Percentiles rank a stretch among this genome's conserved stretches.
These are phyloP conservation scores for Ambrosia trifida DNA, from an alignment of 129 eudicot species.

Conservation along the genomic window DNA sequence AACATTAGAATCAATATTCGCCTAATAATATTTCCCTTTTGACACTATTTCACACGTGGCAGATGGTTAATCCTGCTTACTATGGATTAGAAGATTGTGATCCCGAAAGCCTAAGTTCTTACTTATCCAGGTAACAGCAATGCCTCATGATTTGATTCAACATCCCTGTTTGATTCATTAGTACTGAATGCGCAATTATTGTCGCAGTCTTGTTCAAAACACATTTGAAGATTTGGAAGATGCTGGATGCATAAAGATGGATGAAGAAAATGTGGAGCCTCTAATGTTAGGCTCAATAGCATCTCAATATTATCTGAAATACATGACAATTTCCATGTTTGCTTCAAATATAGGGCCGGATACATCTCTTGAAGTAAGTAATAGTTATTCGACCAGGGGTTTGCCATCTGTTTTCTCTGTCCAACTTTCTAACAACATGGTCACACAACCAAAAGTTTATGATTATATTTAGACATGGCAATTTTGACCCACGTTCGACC, in stretches of 20 bases:
- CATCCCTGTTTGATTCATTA: constrained; percentile 7
- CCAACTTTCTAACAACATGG: no score
- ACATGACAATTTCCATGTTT: constrained; percentile 88
- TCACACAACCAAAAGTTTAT: neutral
- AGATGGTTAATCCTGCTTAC: constrained; percentile 93
- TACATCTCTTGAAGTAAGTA: constrained; percentile 86
- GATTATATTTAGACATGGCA: neutral
- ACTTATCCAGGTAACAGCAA: constrained; percentile 73
- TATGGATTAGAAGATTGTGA: constrained; percentile 86
- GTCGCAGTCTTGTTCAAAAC: constrained; percentile 64
- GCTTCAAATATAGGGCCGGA: constrained; percentile 89
- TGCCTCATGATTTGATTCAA: constrained; percentile 3
- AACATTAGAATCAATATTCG: neutral
- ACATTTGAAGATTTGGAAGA: constrained; percentile 99
- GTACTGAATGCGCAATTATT: constrained; percentile 12
- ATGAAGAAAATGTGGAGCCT: constrained; percentile 82
- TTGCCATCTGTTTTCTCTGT: constrained; percentile 2
- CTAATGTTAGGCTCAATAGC: constrained; percentile 85
- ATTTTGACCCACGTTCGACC: neutral
- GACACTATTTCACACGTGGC: constrained; percentile 30
- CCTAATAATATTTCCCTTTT: constrained; percentile 13
- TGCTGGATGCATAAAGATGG: constrained; percentile 79
- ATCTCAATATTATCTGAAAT: constrained; percentile 89
- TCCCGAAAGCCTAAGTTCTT: constrained; percentile 77
- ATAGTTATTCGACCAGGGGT: neutral